phyloP scores from a whole-genome alignment of 2,329 filamentous ascomycete species.

The Monosporascus sp. region DNA sequence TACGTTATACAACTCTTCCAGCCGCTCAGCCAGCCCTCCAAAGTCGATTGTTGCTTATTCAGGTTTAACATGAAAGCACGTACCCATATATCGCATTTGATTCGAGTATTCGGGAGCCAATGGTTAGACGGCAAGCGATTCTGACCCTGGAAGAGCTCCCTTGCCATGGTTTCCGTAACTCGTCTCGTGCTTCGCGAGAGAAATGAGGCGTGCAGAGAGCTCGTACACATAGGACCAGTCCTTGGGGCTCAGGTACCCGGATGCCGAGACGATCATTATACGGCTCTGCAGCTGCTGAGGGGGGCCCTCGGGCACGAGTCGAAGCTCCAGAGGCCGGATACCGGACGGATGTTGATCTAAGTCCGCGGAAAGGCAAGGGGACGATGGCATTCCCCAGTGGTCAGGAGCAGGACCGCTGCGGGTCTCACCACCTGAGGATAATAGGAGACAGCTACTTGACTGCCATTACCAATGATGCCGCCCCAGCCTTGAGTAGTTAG shows the following conservation, averaged over 20 bases:
- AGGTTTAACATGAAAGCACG: conserved; percentile 5
- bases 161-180: not conserved
- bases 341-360: not conserved
- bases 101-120: not conserved
- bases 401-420: not conserved
- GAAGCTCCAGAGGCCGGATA: not conserved
- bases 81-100: not conserved
- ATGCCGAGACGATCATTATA: not conserved
- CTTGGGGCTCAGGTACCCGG: not conserved
- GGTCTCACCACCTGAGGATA: not conserved
- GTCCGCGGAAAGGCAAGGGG: not conserved
- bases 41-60: conserved; percentile 10
- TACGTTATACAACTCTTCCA: conserved; percentile 20
- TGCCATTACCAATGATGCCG: not conserved
- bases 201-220: not conserved
- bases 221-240: not conserved
- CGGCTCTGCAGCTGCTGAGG: not conserved
- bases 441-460: not conserved
- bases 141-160: not conserved
- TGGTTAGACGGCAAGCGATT: not conserved
- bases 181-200: not conserved
- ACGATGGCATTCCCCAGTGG: not conserved
- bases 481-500: no score
- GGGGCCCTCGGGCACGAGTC: not conserved
- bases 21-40: conserved; percentile 20